Evolutionary conservation across 805 yeast genomes (phyloP).

Genomic region (Kazachstania psychrophila): DNA sequence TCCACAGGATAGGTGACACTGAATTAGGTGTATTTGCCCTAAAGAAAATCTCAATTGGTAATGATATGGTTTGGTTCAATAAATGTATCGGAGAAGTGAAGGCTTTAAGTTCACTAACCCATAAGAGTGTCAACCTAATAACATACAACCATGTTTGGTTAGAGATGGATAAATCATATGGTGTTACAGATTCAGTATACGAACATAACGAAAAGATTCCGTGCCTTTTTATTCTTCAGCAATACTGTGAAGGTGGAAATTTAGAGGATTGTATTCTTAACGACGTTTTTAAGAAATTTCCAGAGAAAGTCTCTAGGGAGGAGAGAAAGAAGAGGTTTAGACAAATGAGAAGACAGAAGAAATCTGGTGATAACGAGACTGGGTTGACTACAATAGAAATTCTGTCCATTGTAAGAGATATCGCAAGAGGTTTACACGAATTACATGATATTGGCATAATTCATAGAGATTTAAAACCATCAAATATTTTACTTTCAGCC

Average conservation of each 20-base stretch:
- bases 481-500: conserved; percentile 58
- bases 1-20: conserved; percentile 60
- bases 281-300: conserved; percentile 27
- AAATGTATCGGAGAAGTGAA: conserved; percentile 72
- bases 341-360: conserved; percentile 12
- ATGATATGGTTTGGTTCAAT: conserved; percentile 56
- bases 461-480: conserved; percentile 86
- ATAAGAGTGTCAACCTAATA: conserved; percentile 53
- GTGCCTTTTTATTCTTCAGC: conserved; percentile 73
- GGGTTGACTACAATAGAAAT: conserved; percentile 52
- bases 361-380: conserved; percentile 2
- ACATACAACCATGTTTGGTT: conserved; percentile 90
- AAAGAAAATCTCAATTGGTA: conserved; percentile 77
- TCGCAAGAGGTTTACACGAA: conserved; percentile 60
- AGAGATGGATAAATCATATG: conserved; percentile 50
- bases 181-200: conserved; percentile 12
- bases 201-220: conserved; percentile 37
- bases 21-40: conserved; percentile 74
- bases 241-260: conserved; percentile 84
- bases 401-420: conserved; percentile 56
- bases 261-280: conserved; percentile 53
- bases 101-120: conserved; percentile 44
- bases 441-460: conserved; percentile 66
- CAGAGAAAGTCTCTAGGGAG: conserved; percentile 31
- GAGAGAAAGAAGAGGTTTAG: conserved; percentile 32